These are phyloP conservation scores for Suhomyces bribrorum DNA, from an alignment of 1,139 yeast species.

Conservation along the genomic window DNA sequence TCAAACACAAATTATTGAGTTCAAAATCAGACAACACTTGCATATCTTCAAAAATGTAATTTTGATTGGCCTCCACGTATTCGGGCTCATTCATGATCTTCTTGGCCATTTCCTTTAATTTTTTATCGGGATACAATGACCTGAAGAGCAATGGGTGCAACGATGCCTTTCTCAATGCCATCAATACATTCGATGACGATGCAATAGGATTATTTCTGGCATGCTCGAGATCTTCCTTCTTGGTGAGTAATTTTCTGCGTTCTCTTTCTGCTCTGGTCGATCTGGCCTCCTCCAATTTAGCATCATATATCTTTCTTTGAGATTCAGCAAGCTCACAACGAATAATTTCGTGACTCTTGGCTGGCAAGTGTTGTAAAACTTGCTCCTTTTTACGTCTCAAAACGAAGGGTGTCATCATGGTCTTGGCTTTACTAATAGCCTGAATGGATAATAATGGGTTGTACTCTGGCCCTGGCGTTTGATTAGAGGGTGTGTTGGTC, in stretches of 20 bases:
- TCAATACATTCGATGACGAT: constrained; percentile 56
- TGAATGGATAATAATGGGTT: constrained; percentile 87
- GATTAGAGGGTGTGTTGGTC: constrained; percentile 6
- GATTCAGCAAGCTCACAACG: constrained; percentile 60
- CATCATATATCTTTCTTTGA: constrained; percentile 64
- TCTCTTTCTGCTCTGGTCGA: constrained; percentile 52
- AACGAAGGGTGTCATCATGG: constrained; percentile 98
- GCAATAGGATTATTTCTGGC: constrained; percentile 38
- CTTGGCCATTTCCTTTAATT: constrained; percentile 65
- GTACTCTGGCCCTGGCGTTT: constrained; percentile 34
- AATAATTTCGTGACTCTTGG: constrained; percentile 63
- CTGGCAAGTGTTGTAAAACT: constrained; percentile 85
- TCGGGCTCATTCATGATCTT: constrained; percentile 79
- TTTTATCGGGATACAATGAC: constrained; percentile 53
- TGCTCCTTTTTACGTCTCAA: constrained; percentile 89
- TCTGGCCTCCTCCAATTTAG: constrained; percentile 51
- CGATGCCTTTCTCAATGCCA: constrained; percentile 73
- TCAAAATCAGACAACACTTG: constrained; percentile 94
- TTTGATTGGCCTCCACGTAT: constrained; percentile 71
- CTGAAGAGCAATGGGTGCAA: constrained; percentile 77
- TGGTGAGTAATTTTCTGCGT: constrained; percentile 45
- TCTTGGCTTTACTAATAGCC: constrained; percentile 88
- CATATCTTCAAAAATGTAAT: constrained; percentile 89
- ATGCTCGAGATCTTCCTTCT: constrained; percentile 37
- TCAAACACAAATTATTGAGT: constrained; percentile 68